Percentiles rank a stretch among this genome's conserved stretches.
phyloP scores from a whole-genome alignment of 2,329 filamentous ascomycete genomes.

The Apiospora arundinis region DNA sequence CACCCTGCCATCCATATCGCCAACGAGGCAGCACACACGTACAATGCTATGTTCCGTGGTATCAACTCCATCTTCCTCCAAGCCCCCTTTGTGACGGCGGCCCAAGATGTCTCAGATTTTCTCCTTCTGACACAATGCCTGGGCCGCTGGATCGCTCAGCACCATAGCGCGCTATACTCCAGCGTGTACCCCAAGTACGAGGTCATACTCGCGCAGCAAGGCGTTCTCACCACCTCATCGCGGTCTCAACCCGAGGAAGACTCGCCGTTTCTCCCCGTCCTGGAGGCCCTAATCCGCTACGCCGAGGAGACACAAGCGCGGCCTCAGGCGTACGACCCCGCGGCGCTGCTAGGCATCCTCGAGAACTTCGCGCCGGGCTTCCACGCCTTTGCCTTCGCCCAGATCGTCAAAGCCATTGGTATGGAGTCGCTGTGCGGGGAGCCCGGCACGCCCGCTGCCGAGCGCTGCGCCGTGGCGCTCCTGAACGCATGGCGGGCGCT shows the following conservation, averaged over 20 bases:
- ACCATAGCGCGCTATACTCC: constrained; percentile 40
- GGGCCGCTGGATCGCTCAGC: constrained; percentile 38
- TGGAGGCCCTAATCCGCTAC: constrained; percentile 26
- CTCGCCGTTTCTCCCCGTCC: constrained; percentile 22
- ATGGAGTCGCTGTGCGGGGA: constrained; percentile 27
- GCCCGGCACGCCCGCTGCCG: constrained; percentile 10
- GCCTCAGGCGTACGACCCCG: constrained; percentile 27
- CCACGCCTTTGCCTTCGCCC: constrained; percentile 27
- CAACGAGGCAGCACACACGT: constrained; percentile 41
- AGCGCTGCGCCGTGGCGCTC: constrained; percentile 27
- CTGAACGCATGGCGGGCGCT: constrained; percentile 30
- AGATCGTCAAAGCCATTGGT: constrained; percentile 26
- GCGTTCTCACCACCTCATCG: constrained; percentile 26
- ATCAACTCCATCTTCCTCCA: constrained; percentile 46
- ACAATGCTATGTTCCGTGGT: constrained; percentile 45
- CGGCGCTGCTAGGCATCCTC: constrained; percentile 26
- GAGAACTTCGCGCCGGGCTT: constrained; percentile 27
- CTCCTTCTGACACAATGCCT: constrained; percentile 40
- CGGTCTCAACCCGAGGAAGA: constrained; percentile 28
- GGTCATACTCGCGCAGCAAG: constrained; percentile 31
- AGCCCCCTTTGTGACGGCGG: constrained; percentile 37
- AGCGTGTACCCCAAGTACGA: constrained; percentile 40
- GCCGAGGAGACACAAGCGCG: constrained; percentile 25
- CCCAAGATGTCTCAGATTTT: constrained; percentile 40
- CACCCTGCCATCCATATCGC: constrained; percentile 38